Evolutionary conservation across 1,284 basidiomycete genomes (phyloP).

Genomic region (Moniliophthora roreri): DNA sequence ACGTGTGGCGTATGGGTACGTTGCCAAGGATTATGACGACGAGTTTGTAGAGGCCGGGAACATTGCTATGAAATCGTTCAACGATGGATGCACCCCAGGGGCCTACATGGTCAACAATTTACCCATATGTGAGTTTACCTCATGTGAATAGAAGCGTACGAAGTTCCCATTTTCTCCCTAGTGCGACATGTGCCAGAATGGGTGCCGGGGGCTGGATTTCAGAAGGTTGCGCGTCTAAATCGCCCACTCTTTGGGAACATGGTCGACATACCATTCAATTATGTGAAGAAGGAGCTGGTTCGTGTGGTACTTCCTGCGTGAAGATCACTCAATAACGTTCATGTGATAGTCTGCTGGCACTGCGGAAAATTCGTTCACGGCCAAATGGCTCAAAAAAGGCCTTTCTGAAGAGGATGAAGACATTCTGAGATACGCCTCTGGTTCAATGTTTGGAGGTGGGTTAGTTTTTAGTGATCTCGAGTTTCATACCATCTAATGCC

Average conservation of each 20-base stretch:
- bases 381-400: slow-evolving; percentile 15
- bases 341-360: slow-evolving; percentile 11
- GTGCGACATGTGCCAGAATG: slow-evolving; percentile 23
- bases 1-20: slow-evolving; percentile 34
- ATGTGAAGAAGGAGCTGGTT: slow-evolving; percentile 23
- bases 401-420: slow-evolving; percentile 15
- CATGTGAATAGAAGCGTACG: background rate
- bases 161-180: slow-evolving; percentile 6
- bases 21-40: slow-evolving; percentile 28
- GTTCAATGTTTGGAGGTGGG: slow-evolving; percentile 25
- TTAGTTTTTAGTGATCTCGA: background rate
- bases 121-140: slow-evolving; percentile 24
- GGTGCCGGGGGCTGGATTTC: slow-evolving; percentile 28
- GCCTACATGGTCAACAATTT: slow-evolving; percentile 30
- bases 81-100: slow-evolving; percentile 23
- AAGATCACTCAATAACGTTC: slow-evolving; percentile 2
- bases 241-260: slow-evolving; percentile 17
- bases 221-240: slow-evolving; percentile 18
- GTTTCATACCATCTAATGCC: slow-evolving; percentile 1
- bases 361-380: slow-evolving; percentile 16
- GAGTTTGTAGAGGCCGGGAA: slow-evolving; percentile 30
- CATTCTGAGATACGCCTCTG: slow-evolving; percentile 21
- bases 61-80: slow-evolving; percentile 27
- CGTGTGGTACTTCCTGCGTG: background rate
- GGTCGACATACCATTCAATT: slow-evolving; percentile 21